phyloP scores from a whole-genome alignment of 140 eudicot genomes.

The Cichorium intybus region DNA sequence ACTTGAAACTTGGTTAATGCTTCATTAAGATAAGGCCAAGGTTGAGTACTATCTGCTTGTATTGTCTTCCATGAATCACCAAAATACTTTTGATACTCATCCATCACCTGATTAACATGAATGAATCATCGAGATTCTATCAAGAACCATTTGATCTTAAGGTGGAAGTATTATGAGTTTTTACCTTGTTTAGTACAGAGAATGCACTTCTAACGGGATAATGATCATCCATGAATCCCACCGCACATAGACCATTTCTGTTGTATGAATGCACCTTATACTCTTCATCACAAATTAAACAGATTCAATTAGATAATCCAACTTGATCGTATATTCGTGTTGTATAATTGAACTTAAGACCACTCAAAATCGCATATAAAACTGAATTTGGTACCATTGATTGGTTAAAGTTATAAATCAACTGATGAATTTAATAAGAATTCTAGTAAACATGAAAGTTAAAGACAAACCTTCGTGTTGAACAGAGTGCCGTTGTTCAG shows the following conservation, averaged over 20 bases:
- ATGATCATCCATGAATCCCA: too few relatives aligned
- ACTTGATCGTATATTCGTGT: neutral
- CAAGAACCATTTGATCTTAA: neutral
- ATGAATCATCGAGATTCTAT: neutral
- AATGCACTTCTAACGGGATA: too few relatives aligned
- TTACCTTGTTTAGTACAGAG: too few relatives aligned
- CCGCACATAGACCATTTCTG: too few relatives aligned
- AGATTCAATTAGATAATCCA: slow-evolving; percentile 3
- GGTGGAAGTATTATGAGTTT: too few relatives aligned
- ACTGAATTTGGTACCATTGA: neutral
- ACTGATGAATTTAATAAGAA: neutral
- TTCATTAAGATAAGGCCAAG: too few relatives aligned
- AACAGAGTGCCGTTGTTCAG: slow-evolving; percentile 87
- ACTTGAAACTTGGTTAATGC: too few relatives aligned
- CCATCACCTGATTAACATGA: slow-evolving; percentile 55
- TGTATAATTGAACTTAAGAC: neutral
- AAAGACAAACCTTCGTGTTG: slow-evolving; percentile 86
- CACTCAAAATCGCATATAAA: neutral
- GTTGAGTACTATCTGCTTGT: slow-evolving; percentile 61
- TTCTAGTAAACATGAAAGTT: too few relatives aligned
- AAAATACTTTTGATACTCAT: slow-evolving; percentile 81
- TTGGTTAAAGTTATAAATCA: neutral
- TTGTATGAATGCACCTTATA: too few relatives aligned
- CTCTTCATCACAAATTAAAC: too few relatives aligned
- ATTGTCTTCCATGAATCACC: slow-evolving; percentile 88